phyloP scores from a whole-genome alignment of 2,329 filamentous ascomycete species.

The Aspergillus sp. region DNA sequence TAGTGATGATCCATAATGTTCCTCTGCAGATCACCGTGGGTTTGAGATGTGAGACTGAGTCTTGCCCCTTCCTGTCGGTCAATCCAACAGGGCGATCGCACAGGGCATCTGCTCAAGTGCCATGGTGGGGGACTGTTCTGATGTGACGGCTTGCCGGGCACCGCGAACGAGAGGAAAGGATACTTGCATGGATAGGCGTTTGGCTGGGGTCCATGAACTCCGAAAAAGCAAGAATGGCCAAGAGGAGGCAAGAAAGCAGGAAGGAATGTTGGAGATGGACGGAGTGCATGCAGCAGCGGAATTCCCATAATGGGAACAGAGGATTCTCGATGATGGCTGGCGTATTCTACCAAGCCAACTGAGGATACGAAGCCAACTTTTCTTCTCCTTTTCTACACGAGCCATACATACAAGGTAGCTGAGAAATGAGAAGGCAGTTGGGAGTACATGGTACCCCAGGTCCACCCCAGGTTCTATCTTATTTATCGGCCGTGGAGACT shows the following conservation, averaged over 20 bases:
- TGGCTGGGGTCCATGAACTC: neutral
- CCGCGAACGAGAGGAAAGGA: neutral
- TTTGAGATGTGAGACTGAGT: neutral
- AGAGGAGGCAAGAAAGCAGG: neutral
- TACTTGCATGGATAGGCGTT: constrained; percentile 5
- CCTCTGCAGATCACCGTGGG: neutral
- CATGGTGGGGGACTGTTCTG: neutral
- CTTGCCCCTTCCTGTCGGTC: neutral
- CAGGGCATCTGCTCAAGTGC: neutral
- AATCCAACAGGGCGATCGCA: neutral
- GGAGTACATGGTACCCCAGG: neutral
- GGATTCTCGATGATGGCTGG: neutral
- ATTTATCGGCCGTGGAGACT: neutral
- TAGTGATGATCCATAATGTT: neutral
- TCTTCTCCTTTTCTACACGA: neutral
- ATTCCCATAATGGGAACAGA: neutral
- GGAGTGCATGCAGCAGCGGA: neutral
- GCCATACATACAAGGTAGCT: neutral
- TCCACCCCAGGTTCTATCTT: neutral
- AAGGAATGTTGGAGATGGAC: constrained; percentile 4
- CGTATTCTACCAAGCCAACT: neutral
- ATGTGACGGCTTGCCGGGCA: neutral
- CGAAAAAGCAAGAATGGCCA: constrained; percentile 9
- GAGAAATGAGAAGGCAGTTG: neutral
- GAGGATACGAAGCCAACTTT: neutral